A percentile compares a stretch with the other conserved stretches of the same genome.
Evolutionary conservation across 495 filamentous ascomycete species (phyloP).

Genomic region (Ramalina intermedia): DNA sequence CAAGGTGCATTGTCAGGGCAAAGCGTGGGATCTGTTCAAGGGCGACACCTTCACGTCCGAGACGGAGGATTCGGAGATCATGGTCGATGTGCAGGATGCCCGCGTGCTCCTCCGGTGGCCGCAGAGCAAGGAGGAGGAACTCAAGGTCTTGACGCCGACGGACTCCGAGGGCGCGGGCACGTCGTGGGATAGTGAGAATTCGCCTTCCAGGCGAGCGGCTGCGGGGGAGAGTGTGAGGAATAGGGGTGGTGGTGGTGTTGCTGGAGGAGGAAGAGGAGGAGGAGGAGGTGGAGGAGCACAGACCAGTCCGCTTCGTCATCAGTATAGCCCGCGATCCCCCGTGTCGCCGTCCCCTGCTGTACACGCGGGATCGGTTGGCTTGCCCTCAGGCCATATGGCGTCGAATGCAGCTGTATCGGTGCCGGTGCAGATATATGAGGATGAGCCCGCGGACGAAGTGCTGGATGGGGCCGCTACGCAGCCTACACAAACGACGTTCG

Average conservation of each 20-base stretch:
- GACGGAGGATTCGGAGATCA: conserved; percentile 78
- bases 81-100: conserved; percentile 89
- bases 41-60: conserved; percentile 84
- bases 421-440: conserved; percentile 49
- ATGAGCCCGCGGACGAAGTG: conserved; percentile 26
- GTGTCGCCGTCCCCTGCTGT: conserved; percentile 58
- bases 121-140: conserved; percentile 26
- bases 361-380: conserved; percentile 18
- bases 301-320: conserved; percentile 53
- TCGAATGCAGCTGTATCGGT: conserved; percentile 28
- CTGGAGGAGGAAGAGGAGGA: too few species aligned
- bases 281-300: conserved; percentile 4
- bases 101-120: conserved; percentile 86
- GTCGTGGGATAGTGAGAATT: conserved; percentile 45
- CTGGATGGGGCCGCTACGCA: conserved; percentile 5
- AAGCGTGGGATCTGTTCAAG: conserved; percentile 72
- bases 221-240: conserved; percentile 13
- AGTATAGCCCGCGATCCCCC: conserved; percentile 48
- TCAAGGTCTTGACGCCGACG: conserved; percentile 45
- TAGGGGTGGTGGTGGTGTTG: background rate
- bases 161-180: conserved; percentile 38
- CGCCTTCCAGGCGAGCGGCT: conserved; percentile 27
- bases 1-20: conserved; percentile 83
- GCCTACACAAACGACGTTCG: conserved; percentile 19
- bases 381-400: conserved; percentile 30